Conservation (phyloP, 2,329 filamentous ascomycete genomes). For the Neonectria sp. region DNA sequence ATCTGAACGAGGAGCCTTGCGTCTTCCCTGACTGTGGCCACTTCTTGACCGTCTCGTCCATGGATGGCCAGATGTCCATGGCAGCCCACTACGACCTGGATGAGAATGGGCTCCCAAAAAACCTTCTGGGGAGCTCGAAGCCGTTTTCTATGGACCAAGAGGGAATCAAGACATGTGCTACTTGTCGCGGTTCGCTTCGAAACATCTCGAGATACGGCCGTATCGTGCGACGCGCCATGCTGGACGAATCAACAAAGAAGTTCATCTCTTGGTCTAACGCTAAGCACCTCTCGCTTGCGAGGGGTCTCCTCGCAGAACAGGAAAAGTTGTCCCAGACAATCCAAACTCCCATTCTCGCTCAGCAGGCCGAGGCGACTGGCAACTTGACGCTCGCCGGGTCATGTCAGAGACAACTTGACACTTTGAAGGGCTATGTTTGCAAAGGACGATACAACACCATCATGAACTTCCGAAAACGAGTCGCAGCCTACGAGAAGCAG, state of each 20-base stretch:
- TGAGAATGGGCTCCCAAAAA: constrained; percentile 50
- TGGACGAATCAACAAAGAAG: constrained; percentile 76
- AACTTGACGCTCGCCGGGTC: not conserved
- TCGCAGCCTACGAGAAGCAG: constrained; percentile 30
- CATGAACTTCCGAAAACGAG: not conserved
- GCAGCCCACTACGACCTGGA: constrained; percentile 62
- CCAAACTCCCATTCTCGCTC: not conserved
- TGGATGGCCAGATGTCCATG: constrained; percentile 64
- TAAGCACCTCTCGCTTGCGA: constrained; percentile 8
- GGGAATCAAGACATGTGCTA: constrained; percentile 68
- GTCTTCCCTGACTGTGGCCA: constrained; percentile 77
- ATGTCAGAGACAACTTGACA: not conserved
- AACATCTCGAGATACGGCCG: constrained; percentile 74
- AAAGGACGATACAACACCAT: not conserved
- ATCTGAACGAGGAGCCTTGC: constrained; percentile 72
- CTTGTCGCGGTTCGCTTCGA: constrained; percentile 72
- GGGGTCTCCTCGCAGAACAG: not conserved
- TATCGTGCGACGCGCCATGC: constrained; percentile 70
- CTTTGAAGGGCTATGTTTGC: not conserved
- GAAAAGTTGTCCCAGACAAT: not conserved
- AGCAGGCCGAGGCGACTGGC: not conserved
- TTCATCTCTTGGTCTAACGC: constrained; percentile 71
- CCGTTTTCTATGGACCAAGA: constrained; percentile 63
- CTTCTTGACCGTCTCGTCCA: constrained; percentile 66
- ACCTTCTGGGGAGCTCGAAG: constrained; percentile 53